phyloP scores from a whole-genome alignment of 352 stramenopile genomes.

The Pythium plurisporium region DNA sequence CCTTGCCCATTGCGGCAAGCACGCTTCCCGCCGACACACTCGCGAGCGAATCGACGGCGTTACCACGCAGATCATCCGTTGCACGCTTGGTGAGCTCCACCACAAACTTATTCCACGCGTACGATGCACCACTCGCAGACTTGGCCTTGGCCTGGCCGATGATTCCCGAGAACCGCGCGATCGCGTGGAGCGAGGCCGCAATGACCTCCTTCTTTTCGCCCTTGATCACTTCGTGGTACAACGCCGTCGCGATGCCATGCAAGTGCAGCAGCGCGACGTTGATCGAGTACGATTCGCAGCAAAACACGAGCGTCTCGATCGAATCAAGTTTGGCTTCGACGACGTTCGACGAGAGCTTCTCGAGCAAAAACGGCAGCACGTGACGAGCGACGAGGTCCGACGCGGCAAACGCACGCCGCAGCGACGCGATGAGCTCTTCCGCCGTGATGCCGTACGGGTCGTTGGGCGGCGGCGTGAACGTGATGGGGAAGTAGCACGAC shows the following conservation, averaged over 20 bases:
- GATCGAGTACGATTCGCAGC: slow-evolving; percentile 71
- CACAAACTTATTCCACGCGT: slow-evolving; percentile 85
- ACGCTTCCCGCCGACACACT: slow-evolving; percentile 70
- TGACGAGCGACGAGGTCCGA: slow-evolving; percentile 75
- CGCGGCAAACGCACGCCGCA: slow-evolving; percentile 74
- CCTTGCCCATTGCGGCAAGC: slow-evolving; percentile 58
- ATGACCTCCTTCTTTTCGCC: slow-evolving; percentile 84
- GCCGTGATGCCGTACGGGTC: slow-evolving; percentile 90
- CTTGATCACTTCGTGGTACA: slow-evolving; percentile 84
- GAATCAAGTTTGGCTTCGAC: slow-evolving; percentile 78
- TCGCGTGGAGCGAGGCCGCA: slow-evolving; percentile 45
- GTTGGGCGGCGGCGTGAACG: slow-evolving; percentile 88
- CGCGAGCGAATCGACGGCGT: slow-evolving; percentile 79
- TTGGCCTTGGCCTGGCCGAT: slow-evolving; percentile 65
- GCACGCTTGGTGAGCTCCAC: slow-evolving; percentile 69
- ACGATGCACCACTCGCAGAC: slow-evolving; percentile 43
- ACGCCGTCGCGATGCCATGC: slow-evolving; percentile 45
- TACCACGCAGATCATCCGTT: slow-evolving; percentile 52
- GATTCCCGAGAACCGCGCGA: slow-evolving; percentile 56
- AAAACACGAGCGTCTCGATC: slow-evolving; percentile 81
- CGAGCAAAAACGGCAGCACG: slow-evolving; percentile 83
- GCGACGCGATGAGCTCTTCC: slow-evolving; percentile 74
- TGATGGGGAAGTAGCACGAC: slow-evolving; percentile 91
- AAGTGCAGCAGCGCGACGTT: slow-evolving; percentile 78
- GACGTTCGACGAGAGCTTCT: slow-evolving; percentile 79